Base-by-base conservation (phyloP, 768 basidiomycete species). In the Cystobasidium onofrii region DNA sequence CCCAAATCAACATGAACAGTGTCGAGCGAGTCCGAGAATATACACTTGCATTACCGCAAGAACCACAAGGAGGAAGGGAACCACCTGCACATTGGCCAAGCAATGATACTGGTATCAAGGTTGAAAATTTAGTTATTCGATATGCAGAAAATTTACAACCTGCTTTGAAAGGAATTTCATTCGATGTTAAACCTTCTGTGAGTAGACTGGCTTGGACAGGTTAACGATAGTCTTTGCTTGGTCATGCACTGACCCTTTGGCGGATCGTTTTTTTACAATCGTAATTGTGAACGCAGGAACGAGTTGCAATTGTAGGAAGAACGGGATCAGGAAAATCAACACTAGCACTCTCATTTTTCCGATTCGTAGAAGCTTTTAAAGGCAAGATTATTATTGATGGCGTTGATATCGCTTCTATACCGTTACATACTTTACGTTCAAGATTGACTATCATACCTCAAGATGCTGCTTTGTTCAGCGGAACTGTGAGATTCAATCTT, bases 391-490 rank as follows among this genome's bases (percentile, higher is more conserved):
- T 75, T 20, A 83, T 84, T 60, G 83, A 83, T 69, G 83, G 83
- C 0, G 55, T 82, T 36, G 80, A 83, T 73, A 83, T 84, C 60
- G 75, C 80, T 33, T 79, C 79, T 60, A 72, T 84, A 50, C 76
- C 75, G 27, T 74, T 83, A 20, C 74, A 77, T 7, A 78, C 94
- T 78, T 84, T 96, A 44, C 86, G 92, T 25, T 87, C 86, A 70
- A 85, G 84, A 50, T 82, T 92, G 67, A 92, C 90, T 64, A 82
- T 83, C 75, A 82, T 83, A 36, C 82, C 83, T 0, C 82, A 83
- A 70, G 89, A 90, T 66, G 88, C 89, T 0, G 86, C 88, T 0
- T 81, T 91, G 1, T 90, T 90, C 78, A 84, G 86, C 6, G 90
- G 90, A 0, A 88, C 88, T 0, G 84, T 91, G 1, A 83, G 86